Base-by-base conservation (phyloP, 352 stramenopile species). In the Pythium insidiosum region DNA sequence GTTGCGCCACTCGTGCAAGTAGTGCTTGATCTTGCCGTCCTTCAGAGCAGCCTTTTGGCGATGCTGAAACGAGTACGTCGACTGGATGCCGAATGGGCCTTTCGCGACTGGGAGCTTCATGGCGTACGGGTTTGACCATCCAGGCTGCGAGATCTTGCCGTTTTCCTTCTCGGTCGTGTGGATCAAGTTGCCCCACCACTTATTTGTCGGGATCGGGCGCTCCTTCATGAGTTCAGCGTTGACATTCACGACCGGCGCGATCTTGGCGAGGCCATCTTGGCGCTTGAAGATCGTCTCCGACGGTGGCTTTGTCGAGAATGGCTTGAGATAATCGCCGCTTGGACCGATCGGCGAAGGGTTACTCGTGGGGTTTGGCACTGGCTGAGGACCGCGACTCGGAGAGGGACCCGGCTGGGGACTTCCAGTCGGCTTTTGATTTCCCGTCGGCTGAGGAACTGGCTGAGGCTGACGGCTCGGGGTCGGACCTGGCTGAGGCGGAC, bases 111-210 rank as follows among this genome's bases (percentile, higher is more conserved):
- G 66, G 15, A 84, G 41, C 44, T 73, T 76, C 23, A 90, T 38
- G 2, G 72, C 67, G 50, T 85, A 90, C 38, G 78, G 74, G 52
- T 87, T 84, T 5, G 68, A 56, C 59, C 72, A 90, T 7, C 63
- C 73, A 3, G 68, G 63, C 42, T 71, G 67, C 24, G 73, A 66
- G 36, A 65, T 51, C 2, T 67, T 47, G 28, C 65, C 43, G 28
- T 73, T 58, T 21, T 70, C 70, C 7, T 62, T 53, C 21, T 45
- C 58, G 1, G 56, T 74, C 11, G 66, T 65, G 56, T 78, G 63
- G 36, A 90, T 84, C 33, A 86, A 43, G 50, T 88, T 90, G 16
- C 65, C 73, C 78, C 78, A 90, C 78, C 78, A 90, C 44, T 85
- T 68, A 59, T 90, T 90, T 16, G 74, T 90, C 40, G 78, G 78